Evolutionary conservation across 1,284 basidiomycete species (phyloP).

Genomic region (Ganoderma sp.): DNA sequence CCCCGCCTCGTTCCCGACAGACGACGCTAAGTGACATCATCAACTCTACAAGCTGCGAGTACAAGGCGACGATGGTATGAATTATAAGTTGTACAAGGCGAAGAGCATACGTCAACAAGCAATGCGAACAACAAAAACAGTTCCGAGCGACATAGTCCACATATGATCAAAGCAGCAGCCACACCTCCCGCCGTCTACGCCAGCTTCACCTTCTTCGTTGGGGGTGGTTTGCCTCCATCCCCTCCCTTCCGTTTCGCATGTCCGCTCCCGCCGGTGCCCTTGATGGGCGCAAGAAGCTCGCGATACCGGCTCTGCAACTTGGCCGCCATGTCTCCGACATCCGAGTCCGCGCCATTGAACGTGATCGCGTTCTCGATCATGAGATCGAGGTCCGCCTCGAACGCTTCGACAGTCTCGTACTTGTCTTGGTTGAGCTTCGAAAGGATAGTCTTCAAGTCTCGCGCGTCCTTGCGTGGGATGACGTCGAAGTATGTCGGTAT

Average conservation of each 20-base stretch:
- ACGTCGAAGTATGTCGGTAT: slow-evolving; percentile 87
- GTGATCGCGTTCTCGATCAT: slow-evolving; percentile 87
- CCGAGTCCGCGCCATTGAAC: slow-evolving; percentile 84
- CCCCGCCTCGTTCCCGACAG: slow-evolving; percentile 15
- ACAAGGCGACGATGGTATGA: slow-evolving; percentile 19
- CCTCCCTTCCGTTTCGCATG: slow-evolving; percentile 65
- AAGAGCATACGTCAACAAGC: slow-evolving; percentile 28
- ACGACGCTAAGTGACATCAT: slow-evolving; percentile 34
- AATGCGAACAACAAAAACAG: slow-evolving; percentile 27
- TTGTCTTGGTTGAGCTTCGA: slow-evolving; percentile 83
- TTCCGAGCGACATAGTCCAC: slow-evolving; percentile 25
- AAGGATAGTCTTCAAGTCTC: slow-evolving; percentile 87
- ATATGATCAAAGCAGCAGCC: slow-evolving; percentile 27
- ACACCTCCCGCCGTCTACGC: slow-evolving; percentile 30
- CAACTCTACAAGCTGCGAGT: not conserved
- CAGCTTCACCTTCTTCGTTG: slow-evolving; percentile 69
- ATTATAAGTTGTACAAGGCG: slow-evolving; percentile 30
- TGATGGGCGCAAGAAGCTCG: slow-evolving; percentile 57
- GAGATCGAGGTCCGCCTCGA: slow-evolving; percentile 83
- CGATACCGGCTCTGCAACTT: slow-evolving; percentile 55
- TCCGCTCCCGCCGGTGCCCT: slow-evolving; percentile 50
- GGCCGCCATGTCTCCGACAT: slow-evolving; percentile 71
- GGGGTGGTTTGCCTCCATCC: slow-evolving; percentile 66
- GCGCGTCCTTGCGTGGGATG: slow-evolving; percentile 83
- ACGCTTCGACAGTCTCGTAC: slow-evolving; percentile 77